Conservation (phyloP, 2,329 filamentous ascomycete genomes). For the Trichoderma guizhouense region DNA sequence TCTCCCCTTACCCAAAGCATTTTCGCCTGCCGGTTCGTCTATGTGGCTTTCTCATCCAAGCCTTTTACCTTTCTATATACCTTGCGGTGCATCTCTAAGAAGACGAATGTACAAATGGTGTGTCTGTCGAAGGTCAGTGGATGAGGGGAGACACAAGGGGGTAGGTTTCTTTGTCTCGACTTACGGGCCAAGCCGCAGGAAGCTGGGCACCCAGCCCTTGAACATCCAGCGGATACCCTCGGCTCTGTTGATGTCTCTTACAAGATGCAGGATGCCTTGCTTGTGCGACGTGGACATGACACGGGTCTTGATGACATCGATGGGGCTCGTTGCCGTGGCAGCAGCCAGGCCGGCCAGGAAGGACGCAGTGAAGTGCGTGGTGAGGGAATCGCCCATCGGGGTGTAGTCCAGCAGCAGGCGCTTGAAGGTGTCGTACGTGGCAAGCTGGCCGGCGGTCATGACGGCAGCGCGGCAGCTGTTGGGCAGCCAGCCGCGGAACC, state of each 20-base stretch:
- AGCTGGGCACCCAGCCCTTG: slow-evolving; percentile 82
- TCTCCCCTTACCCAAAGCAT: neutral
- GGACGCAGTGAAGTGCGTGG: slow-evolving; percentile 74
- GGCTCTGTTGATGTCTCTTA: slow-evolving; percentile 63
- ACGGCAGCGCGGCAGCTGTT: slow-evolving; percentile 78
- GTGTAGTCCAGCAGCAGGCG: slow-evolving; percentile 62
- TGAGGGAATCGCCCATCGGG: slow-evolving; percentile 65
- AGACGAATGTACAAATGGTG: slow-evolving; percentile 83
- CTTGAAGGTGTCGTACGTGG: slow-evolving; percentile 83
- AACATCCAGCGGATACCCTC: slow-evolving; percentile 84
- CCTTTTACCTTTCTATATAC: slow-evolving; percentile 59
- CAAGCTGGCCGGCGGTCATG: slow-evolving; percentile 83
- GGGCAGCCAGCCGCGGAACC: slow-evolving; percentile 83
- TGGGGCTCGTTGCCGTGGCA: slow-evolving; percentile 78
- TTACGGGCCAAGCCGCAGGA: slow-evolving; percentile 61
- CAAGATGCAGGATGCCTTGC: slow-evolving; percentile 53
- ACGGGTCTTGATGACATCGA: slow-evolving; percentile 86
- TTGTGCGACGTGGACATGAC: slow-evolving; percentile 68
- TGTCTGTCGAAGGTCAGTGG: slow-evolving; percentile 46
- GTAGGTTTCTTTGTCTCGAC: slow-evolving; percentile 28
- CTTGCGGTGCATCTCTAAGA: slow-evolving; percentile 83
- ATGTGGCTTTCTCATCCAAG: slow-evolving; percentile 26
- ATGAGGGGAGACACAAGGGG: too few species aligned
- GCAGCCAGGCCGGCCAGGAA: slow-evolving; percentile 79
- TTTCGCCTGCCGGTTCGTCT: neutral